A percentile compares a stretch with the other conserved stretches of the same genome.
These are phyloP conservation scores for Ustilago vetiveriae DNA, from an alignment of 1,284 basidiomycete genomes.

Conservation along the genomic window DNA sequence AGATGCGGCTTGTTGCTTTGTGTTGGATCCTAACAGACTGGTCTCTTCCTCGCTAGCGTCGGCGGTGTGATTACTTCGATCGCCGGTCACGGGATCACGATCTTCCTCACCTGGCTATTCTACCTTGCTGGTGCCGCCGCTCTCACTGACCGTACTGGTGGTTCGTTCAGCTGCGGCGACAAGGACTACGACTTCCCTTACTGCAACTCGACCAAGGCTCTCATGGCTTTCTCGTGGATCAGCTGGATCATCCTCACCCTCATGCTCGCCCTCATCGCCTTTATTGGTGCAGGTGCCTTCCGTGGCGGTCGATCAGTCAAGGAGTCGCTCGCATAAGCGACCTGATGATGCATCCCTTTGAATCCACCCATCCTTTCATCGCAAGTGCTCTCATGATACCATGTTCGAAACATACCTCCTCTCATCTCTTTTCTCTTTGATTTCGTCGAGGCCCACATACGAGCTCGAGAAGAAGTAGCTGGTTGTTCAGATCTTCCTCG, in stretches of 20 bases:
- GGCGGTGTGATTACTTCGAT: slow-evolving; percentile 66
- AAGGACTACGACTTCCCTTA: slow-evolving; percentile 41
- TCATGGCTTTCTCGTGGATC: slow-evolving; percentile 65
- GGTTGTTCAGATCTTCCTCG: neutral
- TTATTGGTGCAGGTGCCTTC: slow-evolving; percentile 62
- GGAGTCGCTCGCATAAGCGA: slow-evolving; percentile 55
- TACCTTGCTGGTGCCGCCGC: slow-evolving; percentile 61
- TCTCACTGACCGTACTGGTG: slow-evolving; percentile 54
- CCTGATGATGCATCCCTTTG: neutral
- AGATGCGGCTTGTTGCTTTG: too few relatives aligned
- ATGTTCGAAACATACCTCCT: slow-evolving; percentile 1
- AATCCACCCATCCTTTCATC: neutral
- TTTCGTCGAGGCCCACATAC: slow-evolving; percentile 1
- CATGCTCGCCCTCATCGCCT: slow-evolving; percentile 58
- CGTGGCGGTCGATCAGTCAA: slow-evolving; percentile 64
- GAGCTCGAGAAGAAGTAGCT: neutral
- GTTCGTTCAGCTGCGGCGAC: slow-evolving; percentile 28
- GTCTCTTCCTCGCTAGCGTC: slow-evolving; percentile 61
- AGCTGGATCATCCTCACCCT: slow-evolving; percentile 58
- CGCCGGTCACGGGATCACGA: slow-evolving; percentile 60
- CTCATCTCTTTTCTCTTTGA: slow-evolving; percentile 6
- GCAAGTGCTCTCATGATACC: slow-evolving; percentile 31
- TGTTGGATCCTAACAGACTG: too few relatives aligned
- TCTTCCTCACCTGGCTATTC: slow-evolving; percentile 64
- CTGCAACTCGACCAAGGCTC: slow-evolving; percentile 62